Evolutionary conservation across 2,329 filamentous ascomycete species (phyloP).

Genomic region (Zasmidium angulare): DNA sequence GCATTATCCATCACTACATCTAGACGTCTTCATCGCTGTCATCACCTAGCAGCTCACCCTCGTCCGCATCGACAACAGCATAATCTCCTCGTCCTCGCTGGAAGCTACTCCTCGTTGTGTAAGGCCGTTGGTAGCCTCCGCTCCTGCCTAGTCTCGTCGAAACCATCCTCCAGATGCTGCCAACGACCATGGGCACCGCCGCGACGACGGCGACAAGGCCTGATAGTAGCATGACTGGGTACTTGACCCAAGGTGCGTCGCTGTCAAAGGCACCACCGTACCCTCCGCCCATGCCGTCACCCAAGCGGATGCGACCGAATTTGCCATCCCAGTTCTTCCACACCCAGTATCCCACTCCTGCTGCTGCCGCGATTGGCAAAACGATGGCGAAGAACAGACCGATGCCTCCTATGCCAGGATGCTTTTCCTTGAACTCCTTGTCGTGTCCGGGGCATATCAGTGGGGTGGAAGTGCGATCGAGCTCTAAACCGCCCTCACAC

Average conservation of each 20-base stretch:
- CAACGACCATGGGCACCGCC: conserved; percentile 65
- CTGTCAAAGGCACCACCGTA: conserved; percentile 57
- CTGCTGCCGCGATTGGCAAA: conserved; percentile 70
- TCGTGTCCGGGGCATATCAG: conserved; percentile 76
- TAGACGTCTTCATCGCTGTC: conserved; percentile 76
- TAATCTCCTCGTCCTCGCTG: conserved; percentile 86
- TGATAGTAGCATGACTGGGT: conserved; percentile 59
- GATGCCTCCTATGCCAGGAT: conserved; percentile 63
- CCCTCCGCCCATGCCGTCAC: conserved; percentile 54
- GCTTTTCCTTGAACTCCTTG: conserved; percentile 74
- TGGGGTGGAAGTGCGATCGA: conserved; percentile 65
- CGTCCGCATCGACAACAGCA: conserved; percentile 83
- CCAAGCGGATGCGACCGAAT: conserved; percentile 85
- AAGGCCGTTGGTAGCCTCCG: conserved; percentile 61
- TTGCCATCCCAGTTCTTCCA: conserved; percentile 84
- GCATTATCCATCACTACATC: not conserved
- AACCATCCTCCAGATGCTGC: conserved; percentile 70
- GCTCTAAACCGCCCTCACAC: conserved; percentile 71
- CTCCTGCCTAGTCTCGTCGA: conserved; percentile 52
- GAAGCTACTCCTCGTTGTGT: conserved; percentile 87
- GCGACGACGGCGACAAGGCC: conserved; percentile 57
- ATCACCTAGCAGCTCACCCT: conserved; percentile 89
- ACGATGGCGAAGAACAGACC: conserved; percentile 84
- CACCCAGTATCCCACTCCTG: conserved; percentile 76
- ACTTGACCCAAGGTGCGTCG: conserved; percentile 75